Conservation (phyloP, 1,284 basidiomycete genomes). For the Takashimella tepidaria region DNA sequence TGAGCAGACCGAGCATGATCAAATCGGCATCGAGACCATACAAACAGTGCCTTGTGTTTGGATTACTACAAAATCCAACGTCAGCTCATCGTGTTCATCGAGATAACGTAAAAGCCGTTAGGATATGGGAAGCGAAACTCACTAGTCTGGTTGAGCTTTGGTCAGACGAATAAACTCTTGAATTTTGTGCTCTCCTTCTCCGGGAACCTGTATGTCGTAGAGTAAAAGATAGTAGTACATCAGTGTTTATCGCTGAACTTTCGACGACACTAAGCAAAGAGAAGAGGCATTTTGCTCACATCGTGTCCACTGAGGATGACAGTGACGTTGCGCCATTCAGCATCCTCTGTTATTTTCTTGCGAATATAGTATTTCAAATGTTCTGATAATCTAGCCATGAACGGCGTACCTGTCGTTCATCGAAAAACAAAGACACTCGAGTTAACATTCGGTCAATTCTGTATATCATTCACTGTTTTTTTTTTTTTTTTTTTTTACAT, state of each 20-base stretch:
- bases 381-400: slow-evolving; percentile 85
- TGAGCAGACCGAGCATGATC: slow-evolving; percentile 94
- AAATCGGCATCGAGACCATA: slow-evolving; percentile 98
- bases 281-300: slow-evolving; percentile 44
- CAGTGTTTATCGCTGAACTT: too few relatives aligned
- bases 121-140: slow-evolving; percentile 4
- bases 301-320: slow-evolving; percentile 98
- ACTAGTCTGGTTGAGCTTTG: slow-evolving; percentile 89
- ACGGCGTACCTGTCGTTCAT: slow-evolving; percentile 68
- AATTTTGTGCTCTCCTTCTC: slow-evolving; percentile 99
- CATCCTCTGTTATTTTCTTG: slow-evolving; percentile 93
- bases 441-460: neutral
- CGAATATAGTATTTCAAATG: slow-evolving; percentile 95
- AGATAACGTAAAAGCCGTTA: too few relatives aligned
- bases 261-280: neutral
- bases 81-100: too few relatives aligned
- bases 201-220: slow-evolving; percentile 58
- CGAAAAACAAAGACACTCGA: neutral
- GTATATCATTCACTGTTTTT: slow-evolving; percentile 3
- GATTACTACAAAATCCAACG: slow-evolving; percentile 43
- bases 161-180: slow-evolving; percentile 97
- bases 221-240: too few relatives aligned
- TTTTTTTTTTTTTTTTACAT: neutral
- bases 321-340: slow-evolving; percentile 85
- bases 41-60: slow-evolving; percentile 73